Evolutionary conservation across 257 asterid genomes (phyloP).

Genomic region (Solanum microdontum): DNA sequence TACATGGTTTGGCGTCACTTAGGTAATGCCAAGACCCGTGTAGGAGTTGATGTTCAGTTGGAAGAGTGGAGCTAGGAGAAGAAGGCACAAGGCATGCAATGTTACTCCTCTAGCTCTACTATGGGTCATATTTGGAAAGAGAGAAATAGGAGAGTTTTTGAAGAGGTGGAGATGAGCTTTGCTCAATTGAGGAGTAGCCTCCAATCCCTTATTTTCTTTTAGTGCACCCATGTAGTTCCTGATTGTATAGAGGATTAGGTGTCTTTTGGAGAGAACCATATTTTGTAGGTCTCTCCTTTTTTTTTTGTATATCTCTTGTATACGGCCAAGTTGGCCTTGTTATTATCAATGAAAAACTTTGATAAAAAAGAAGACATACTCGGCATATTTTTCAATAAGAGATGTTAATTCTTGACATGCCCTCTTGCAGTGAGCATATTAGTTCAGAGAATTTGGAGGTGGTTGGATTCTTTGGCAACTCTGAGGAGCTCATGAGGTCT

Average conservation of each 20-base stretch:
- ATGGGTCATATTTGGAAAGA: neutral
- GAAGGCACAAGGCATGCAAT: neutral
- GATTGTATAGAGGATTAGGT: neutral
- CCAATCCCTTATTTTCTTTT: neutral
- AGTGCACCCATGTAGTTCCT: neutral
- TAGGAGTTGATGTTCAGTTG: neutral
- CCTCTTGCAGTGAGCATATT: neutral
- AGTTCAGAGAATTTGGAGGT: neutral
- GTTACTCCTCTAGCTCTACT: neutral
- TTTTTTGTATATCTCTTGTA: neutral
- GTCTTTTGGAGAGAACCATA: neutral
- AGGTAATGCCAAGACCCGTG: neutral
- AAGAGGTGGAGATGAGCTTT: neutral
- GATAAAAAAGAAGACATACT: neutral
- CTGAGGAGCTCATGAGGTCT: neutral
- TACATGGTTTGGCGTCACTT: neutral
- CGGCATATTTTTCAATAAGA: neutral
- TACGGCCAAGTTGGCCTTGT: neutral
- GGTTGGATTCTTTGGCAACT: neutral
- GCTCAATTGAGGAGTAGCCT: neutral
- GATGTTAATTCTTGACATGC: neutral
- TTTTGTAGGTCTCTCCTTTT: neutral
- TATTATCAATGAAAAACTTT: neutral
- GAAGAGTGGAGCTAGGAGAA: neutral
- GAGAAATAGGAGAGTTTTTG: neutral